Evolutionary conservation across 352 stramenopile species (phyloP), one percentile per base, ranked within the genome.

Genomic region (Globisporangium emineosum): DNA sequence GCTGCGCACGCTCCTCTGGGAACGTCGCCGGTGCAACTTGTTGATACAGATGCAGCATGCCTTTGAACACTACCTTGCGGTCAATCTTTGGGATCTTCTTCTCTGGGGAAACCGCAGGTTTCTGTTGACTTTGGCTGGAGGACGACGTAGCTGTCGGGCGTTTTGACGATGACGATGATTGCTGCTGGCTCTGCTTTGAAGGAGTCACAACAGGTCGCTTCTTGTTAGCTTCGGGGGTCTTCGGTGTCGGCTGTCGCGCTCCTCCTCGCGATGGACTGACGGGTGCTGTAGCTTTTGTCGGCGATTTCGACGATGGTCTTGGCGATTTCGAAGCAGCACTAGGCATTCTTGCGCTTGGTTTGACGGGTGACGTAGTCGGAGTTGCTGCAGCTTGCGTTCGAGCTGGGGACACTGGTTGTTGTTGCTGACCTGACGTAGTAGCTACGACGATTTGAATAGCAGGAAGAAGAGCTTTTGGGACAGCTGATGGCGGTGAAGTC

Each of bases 1-100:
- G 55, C 10, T 78, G 64, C 55, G 86, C 65, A 0, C 82, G 78
- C 30, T 89, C 82, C 32, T 74, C 73, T 1, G 68, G 47, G 60
- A 86, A 87, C 7, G 43, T 30, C 10, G 75, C 64, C 4, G 68
- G 71, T 1, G 64, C 69, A 0, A 91, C 65, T 5, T 72, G 54
- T 13, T 75, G 63, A 43, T 84, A 76, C 5, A 79, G 19, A 15
- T 78, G 70, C 27, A 69, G 67, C 62, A 86, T 73, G 23, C 69
- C 70, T 57, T 70, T 68, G 40, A 89, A 77, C 21, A 51, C 55
- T 3, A 67, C 71, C 29, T 51, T 66, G 4, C 68, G 65, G 49
- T 79, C 72, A 15, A 72, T 23, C 23, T 37, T 76, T 19, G 23
- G 54, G 5, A 47, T 27, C 6, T 30, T 50, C 29, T 67, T 64